phyloP scores from a whole-genome alignment of 148 eudicot genomes.

The Heliamphora exappendiculata region DNA sequence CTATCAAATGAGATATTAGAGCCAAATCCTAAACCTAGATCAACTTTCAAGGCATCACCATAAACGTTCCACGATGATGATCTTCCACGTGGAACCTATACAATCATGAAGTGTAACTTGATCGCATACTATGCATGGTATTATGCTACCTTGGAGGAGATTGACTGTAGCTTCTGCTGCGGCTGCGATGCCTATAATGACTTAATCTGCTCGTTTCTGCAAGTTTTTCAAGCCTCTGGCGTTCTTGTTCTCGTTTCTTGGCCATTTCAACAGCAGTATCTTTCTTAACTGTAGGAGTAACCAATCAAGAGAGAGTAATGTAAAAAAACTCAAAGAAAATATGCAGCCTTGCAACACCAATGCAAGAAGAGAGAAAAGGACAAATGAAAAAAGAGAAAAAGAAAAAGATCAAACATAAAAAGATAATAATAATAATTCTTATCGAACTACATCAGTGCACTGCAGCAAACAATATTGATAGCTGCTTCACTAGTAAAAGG shows the following conservation, averaged over 20 bases:
- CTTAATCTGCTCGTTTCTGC: constrained; percentile 84
- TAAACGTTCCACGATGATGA: not conserved
- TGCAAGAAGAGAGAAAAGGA: not conserved
- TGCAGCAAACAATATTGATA: too few species aligned
- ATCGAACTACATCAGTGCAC: not conserved
- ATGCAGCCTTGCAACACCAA: not conserved
- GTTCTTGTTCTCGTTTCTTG: constrained; percentile 91
- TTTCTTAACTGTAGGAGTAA: constrained; percentile 59
- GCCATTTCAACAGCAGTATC: constrained; percentile 90
- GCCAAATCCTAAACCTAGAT: not conserved
- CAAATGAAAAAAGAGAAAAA: too few species aligned
- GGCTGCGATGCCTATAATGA: constrained; percentile 65
- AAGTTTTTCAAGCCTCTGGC: constrained; percentile 79
- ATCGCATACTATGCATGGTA: not conserved
- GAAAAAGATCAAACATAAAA: too few species aligned
- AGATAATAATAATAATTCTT: not conserved
- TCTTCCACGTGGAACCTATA: not conserved
- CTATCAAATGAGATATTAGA: not conserved
- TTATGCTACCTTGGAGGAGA: constrained; percentile 69
- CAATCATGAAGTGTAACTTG: not conserved
- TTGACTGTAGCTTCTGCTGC: constrained; percentile 79
- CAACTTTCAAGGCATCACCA: not conserved
- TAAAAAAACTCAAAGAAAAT: not conserved
- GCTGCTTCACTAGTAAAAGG: too few species aligned
- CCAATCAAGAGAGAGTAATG: constrained; percentile 2